Evolutionary conservation across 192 early-diverging fungal species (phyloP).

Genomic region (Backusella sp.): DNA sequence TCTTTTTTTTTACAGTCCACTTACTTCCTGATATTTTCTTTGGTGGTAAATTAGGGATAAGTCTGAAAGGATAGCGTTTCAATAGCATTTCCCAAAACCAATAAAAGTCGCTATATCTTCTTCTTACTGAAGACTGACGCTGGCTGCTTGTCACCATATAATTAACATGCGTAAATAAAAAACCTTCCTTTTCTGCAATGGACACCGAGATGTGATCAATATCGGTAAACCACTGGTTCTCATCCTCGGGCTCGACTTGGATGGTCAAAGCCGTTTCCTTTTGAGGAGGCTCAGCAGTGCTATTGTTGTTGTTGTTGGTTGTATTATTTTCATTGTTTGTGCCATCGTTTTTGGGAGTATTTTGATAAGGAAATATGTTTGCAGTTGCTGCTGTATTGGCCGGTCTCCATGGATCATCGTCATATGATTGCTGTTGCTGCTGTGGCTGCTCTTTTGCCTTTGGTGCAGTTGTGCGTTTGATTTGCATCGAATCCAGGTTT

Average conservation of each 20-base stretch:
- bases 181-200: conserved; percentile 51
- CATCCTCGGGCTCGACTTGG: background rate
- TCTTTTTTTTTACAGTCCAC: background rate
- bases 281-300: background rate
- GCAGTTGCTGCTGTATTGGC: background rate
- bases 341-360: background rate
- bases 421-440: background rate
- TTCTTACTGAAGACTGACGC: conserved; percentile 56
- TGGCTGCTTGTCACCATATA: conserved; percentile 76
- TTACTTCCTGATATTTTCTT: conserved; percentile 70
- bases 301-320: no score
- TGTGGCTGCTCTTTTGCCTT: background rate
- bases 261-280: background rate
- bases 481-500: conserved; percentile 50
- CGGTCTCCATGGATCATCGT: conserved; percentile 24
- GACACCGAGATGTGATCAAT: conserved; percentile 54
- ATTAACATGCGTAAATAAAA: conserved; percentile 81
- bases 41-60: conserved; percentile 82
- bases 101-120: conserved; percentile 91
- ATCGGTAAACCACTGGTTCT: conserved; percentile 50
- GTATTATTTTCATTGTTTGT: background rate
- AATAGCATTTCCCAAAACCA: conserved; percentile 81
- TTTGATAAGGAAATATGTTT: background rate
- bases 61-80: conserved; percentile 79
- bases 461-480: background rate